Percentiles rank a stretch among this genome's conserved stretches.
Evolutionary conservation across 1,284 basidiomycete genomes (phyloP).

Genomic region (Cryptococcus sp.): DNA sequence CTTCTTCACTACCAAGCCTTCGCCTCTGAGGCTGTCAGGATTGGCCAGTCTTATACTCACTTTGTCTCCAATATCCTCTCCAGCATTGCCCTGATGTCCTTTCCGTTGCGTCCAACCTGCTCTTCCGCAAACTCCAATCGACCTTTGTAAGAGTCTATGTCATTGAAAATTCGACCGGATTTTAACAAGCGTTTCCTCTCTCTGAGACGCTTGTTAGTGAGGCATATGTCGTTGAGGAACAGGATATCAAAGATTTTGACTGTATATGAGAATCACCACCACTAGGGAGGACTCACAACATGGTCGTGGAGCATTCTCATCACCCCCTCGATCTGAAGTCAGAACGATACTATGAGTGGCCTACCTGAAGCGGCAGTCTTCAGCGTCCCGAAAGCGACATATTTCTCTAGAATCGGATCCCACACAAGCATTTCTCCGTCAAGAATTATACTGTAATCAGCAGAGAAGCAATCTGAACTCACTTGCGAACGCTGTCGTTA

Average conservation of each 20-base stretch:
- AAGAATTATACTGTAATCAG: conserved; percentile 66
- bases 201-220: conserved; percentile 45
- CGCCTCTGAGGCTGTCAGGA: conserved; percentile 56
- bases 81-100: conserved; percentile 72
- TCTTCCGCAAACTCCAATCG: conserved; percentile 72
- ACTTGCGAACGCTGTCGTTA: conserved; percentile 71
- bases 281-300: conserved; percentile 62
- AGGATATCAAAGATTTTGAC: conserved; percentile 93
- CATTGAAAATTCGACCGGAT: conserved; percentile 32
- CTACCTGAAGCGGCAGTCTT: conserved; percentile 81
- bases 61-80: conserved; percentile 69
- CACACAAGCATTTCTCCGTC: conserved; percentile 97
- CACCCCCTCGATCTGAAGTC: conserved; percentile 61
- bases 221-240: conserved; percentile 60
- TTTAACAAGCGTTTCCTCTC: conserved; percentile 46
- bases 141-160: conserved; percentile 55
- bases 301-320: conserved; percentile 68
- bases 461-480: conserved; percentile 34
- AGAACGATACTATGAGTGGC: conserved; percentile 13
- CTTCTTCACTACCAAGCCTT: conserved; percentile 87
- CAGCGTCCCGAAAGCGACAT: conserved; percentile 82
- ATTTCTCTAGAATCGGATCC: conserved; percentile 80
- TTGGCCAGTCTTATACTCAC: conserved; percentile 28
- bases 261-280: conserved; percentile 33
- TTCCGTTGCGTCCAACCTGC: conserved; percentile 65